Base-by-base conservation (phyloP, 345 rosid species). In the Arabidopsis suecica region DNA sequence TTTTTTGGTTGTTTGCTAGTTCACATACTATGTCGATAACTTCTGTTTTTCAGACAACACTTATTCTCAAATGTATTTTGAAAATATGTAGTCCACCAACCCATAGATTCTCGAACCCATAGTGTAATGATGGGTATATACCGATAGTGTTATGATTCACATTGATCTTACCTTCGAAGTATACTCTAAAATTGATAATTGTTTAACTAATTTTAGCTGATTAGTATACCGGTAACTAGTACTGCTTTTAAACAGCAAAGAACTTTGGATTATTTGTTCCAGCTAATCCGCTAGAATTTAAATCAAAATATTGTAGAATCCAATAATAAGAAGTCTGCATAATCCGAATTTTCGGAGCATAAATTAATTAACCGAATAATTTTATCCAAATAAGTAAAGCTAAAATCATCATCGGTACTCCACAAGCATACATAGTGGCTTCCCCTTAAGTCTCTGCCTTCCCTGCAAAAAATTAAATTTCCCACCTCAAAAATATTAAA, bases 361-460 rank as follows among this genome's bases (percentile, higher is more conserved):
- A 68, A 70, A 54, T 22, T 44, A 70, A 77, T 63, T 30, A 71
- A 77, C 61, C 53, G 32, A 71, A 63, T 57, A 45, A 62, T 34
- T 55, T 54, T 20, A 47, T 18, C 49, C 61, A 64, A 63, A 61
- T 60, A 51, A 41, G 48, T 23, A 49, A 69, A 69, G 22, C 65
- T 51, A 68, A 38, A 69, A 61, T 44, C 2, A 67, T 48, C 76
- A 77, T 33, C 93, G 84, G 18, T 91, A 90, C 87, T 89, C 96
- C 60, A 91, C 91, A 37, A 91, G 96, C 75, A 89, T 86, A 9
- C 83, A 85, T 50, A 88, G 47, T 7, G 93, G 93, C 82, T 82
- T 88, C 67, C 95, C 95, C 40, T 85, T 88, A 37, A 91, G 87
- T 83, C 83, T 82, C 61, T 81, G 68, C 64, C 88, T 83, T 51